Conservation (phyloP, 202 grass and related monocot genomes). For the Panicum hallii region DNA sequence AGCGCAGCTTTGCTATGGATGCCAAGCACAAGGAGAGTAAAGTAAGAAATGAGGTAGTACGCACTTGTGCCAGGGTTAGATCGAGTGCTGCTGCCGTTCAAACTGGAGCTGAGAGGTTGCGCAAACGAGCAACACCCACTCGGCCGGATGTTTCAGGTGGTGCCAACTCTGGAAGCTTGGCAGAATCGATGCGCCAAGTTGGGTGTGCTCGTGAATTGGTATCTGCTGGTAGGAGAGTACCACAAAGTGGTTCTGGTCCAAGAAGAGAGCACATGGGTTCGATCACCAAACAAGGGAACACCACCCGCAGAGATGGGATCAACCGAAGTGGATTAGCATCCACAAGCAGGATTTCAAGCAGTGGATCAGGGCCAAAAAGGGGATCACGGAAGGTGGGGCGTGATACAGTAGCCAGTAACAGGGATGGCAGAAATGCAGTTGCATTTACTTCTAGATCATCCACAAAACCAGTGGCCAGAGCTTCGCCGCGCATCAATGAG, state of each 20-base stretch:
- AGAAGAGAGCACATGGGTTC: constrained; percentile 41
- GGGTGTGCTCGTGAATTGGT: not conserved
- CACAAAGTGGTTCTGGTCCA: constrained; percentile 21
- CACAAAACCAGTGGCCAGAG: constrained; percentile 29
- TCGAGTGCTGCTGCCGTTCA: constrained; percentile 34
- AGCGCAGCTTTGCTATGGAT: constrained; percentile 31
- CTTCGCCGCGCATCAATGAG: constrained; percentile 26
- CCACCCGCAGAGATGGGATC: constrained; percentile 14
- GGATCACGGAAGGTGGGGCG: constrained; percentile 35
- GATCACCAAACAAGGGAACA: constrained; percentile 24
- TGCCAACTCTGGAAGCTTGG: constrained; percentile 7
- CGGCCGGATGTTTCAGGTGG: constrained; percentile 13
- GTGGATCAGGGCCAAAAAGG: constrained; percentile 51
- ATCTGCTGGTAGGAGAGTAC: constrained; percentile 11
- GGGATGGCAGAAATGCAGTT: constrained; percentile 37
- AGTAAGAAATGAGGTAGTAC: constrained; percentile 23
- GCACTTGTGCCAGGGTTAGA: constrained; percentile 37
- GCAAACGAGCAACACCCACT: constrained; percentile 52
- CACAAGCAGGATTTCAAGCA: constrained; percentile 33
- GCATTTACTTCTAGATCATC: constrained; percentile 56
- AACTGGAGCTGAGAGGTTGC: constrained; percentile 50
- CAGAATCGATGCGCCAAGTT: not conserved
- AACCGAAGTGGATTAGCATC: constrained; percentile 42
- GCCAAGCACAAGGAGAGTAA: not conserved
- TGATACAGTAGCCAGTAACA: constrained; percentile 1